phyloP scores from a whole-genome alignment of 139 green algal genomes.

The Chlorella sp. region DNA sequence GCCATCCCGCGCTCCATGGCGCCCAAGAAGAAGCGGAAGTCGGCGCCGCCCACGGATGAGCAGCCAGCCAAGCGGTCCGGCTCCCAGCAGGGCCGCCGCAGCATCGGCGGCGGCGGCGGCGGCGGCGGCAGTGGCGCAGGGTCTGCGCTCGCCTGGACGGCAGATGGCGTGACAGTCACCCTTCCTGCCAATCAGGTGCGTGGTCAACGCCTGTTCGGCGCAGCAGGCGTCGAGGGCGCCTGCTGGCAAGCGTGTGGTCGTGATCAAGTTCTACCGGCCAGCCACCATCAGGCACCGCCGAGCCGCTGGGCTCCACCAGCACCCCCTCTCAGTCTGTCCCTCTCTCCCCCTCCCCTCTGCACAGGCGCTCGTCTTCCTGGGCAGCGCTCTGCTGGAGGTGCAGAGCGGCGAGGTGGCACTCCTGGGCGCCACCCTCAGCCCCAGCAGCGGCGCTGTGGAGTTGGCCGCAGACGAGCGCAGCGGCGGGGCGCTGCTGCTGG shows the following conservation, averaged over 20 bases:
- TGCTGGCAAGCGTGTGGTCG: no score
- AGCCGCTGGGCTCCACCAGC: no score
- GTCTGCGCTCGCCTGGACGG: neutral
- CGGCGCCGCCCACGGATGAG: neutral
- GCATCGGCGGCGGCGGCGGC: neutral
- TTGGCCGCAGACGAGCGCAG: slow-evolving; percentile 26
- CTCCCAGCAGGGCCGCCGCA: neutral
- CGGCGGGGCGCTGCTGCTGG: slow-evolving; percentile 11
- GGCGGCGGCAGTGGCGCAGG: neutral
- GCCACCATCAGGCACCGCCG: no score
- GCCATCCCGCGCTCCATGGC: neutral
- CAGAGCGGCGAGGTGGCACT: slow-evolving; percentile 29
- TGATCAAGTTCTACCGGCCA: no score
- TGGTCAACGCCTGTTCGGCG: no score
- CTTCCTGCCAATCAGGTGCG: neutral
- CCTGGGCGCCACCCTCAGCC: neutral
- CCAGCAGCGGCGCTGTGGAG: neutral
- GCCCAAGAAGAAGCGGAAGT: slow-evolving; percentile 32
- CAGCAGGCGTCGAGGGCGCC: no score
- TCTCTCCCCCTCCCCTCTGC: neutral
- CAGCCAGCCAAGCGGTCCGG: neutral
- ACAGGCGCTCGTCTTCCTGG: slow-evolving; percentile 31
- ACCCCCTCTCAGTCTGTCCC: no score
- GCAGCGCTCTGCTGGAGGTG: slow-evolving; percentile 11
- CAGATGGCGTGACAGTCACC: slow-evolving; percentile 5